phyloP scores from a whole-genome alignment of 305 asterid genomes.

The Rubia tinctorum region DNA sequence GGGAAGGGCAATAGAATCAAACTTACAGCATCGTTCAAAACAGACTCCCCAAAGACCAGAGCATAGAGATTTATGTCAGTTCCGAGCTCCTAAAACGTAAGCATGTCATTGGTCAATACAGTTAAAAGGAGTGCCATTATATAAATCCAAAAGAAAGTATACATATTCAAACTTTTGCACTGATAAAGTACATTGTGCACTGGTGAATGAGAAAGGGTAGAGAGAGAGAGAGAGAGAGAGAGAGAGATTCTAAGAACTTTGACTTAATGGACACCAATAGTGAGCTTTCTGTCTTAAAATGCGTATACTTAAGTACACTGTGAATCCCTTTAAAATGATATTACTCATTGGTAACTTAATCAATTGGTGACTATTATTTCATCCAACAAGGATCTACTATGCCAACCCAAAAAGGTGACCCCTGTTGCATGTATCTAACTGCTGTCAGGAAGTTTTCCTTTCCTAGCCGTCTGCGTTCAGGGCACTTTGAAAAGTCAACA shows the following conservation, averaged over 20 bases:
- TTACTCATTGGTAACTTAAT: background rate
- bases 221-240: too few species aligned
- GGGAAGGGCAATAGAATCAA: slow-evolving; percentile 8
- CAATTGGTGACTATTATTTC: background rate
- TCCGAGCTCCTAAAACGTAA: slow-evolving; percentile 76
- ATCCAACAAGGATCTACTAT: background rate
- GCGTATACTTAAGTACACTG: too few species aligned
- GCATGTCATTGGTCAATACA: background rate
- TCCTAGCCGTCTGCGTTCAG: background rate
- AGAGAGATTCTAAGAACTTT: background rate
- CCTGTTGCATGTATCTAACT: background rate
- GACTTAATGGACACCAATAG: background rate
- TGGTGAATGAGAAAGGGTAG: too few species aligned
- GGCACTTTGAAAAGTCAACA: background rate
- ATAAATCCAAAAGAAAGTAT: background rate
- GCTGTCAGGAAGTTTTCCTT: background rate
- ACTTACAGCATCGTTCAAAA: slow-evolving; percentile 97
- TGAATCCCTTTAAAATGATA: background rate
- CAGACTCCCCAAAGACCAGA: slow-evolving; percentile 97
- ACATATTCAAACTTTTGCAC: background rate
- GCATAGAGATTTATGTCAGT: slow-evolving; percentile 92
- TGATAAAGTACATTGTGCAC: background rate
- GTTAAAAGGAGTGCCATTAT: background rate
- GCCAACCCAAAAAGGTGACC: too few species aligned
- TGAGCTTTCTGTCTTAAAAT: background rate